A percentile compares a stretch with the other conserved stretches of the same genome.
These are phyloP conservation scores for Leptographium wingfieldii DNA, from an alignment of 2,329 filamentous ascomycete species.

Conservation along the genomic window DNA sequence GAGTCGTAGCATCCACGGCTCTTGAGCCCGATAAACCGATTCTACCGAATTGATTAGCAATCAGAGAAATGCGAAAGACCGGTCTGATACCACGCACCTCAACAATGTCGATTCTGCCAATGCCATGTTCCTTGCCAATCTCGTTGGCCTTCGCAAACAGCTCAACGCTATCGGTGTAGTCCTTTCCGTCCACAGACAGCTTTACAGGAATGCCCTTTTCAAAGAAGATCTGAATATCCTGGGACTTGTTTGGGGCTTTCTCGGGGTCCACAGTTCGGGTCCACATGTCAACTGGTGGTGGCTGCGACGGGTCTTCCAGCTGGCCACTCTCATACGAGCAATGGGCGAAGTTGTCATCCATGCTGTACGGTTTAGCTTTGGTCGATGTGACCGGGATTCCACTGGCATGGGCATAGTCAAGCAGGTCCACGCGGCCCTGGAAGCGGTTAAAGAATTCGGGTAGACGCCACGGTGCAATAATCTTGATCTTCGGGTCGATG, in stretches of 20 bases:
- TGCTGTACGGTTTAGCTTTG: conserved; percentile 56
- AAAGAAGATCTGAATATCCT: conserved; percentile 60
- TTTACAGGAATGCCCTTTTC: conserved; percentile 61
- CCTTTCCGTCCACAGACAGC: conserved; percentile 40
- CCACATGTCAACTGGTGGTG: conserved; percentile 70
- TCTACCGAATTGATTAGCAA: conserved; percentile 19
- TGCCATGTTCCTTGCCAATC: conserved; percentile 58
- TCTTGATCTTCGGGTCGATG: conserved; percentile 48
- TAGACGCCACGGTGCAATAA: conserved; percentile 64
- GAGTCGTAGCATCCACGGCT: conserved; percentile 71
- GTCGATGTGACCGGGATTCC: conserved; percentile 62
- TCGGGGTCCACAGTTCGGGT: conserved; percentile 57
- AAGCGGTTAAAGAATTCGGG: conserved; percentile 59
- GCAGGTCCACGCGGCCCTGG: conserved; percentile 57
- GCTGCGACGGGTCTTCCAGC: conserved; percentile 51
- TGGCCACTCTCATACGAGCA: conserved; percentile 59
- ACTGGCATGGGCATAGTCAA: conserved; percentile 55
- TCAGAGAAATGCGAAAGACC: not conserved
- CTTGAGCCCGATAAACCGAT: conserved; percentile 61
- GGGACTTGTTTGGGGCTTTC: conserved; percentile 56
- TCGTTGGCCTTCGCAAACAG: conserved; percentile 61
- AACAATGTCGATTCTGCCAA: conserved; percentile 74
- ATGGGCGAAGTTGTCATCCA: conserved; percentile 42
- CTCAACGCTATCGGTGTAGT: conserved; percentile 54
- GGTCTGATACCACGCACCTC: conserved; percentile 25